These are phyloP conservation scores for Drosera spatulata DNA, from an alignment of 179 eudicot genomes.

Conservation along the genomic window DNA sequence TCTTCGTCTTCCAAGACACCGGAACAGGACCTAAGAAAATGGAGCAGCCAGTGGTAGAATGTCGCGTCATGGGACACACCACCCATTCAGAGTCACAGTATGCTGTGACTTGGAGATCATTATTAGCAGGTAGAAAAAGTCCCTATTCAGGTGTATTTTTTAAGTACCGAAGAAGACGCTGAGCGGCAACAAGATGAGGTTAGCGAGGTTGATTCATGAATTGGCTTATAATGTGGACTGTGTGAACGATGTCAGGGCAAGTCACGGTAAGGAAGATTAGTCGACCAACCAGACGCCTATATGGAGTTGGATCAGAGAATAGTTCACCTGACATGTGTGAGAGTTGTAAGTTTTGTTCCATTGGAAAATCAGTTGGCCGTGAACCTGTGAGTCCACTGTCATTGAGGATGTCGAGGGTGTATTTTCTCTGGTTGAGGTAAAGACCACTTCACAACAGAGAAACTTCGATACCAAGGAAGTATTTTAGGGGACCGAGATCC, in stretches of 20 bases:
- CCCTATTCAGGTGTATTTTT: neutral
- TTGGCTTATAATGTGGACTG: neutral
- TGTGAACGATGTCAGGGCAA: neutral
- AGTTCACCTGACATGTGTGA: neutral
- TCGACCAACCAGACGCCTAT: neutral
- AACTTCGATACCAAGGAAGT: too few relatives aligned
- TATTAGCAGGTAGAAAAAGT: neutral
- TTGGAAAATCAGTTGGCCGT: neutral
- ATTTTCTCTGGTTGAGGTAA: too few relatives aligned
- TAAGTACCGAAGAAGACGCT: neutral
- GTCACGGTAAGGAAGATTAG: neutral
- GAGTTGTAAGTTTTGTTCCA: neutral
- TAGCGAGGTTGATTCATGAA: neutral
- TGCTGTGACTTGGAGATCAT: too few relatives aligned
- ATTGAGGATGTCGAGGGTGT: too few relatives aligned
- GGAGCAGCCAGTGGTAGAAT: too few relatives aligned
- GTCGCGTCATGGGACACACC: too few relatives aligned
- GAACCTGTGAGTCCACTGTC: too few relatives aligned
- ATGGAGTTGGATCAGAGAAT: neutral
- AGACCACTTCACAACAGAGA: too few relatives aligned
- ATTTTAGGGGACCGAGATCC: neutral
- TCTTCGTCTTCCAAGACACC: too few relatives aligned
- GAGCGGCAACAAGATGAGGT: neutral
- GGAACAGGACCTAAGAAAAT: too few relatives aligned
- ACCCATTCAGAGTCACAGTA: too few relatives aligned